Conservation (phyloP, 2,329 filamentous ascomycete genomes). For the Chrysoporthe puriensis region DNA sequence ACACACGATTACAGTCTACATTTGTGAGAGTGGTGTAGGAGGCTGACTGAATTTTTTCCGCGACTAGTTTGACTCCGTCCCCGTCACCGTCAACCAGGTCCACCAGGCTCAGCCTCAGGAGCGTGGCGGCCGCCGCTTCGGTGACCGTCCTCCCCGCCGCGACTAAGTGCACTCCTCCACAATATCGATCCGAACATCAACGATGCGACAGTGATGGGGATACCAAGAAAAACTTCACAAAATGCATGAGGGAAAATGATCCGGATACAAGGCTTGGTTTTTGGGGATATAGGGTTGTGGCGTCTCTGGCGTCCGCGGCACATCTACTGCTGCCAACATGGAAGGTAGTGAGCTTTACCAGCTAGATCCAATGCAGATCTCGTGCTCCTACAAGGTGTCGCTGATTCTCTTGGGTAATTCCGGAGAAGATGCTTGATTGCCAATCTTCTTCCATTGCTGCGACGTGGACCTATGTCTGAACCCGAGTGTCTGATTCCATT, state of each 20-base stretch:
- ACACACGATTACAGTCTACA: constrained; percentile 35
- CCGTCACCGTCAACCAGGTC: constrained; percentile 93
- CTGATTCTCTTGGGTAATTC: constrained; percentile 66
- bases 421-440: constrained; percentile 90
- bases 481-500: neutral
- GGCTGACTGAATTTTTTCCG: constrained; percentile 25
- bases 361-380: constrained; percentile 65
- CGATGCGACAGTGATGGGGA: constrained; percentile 23
- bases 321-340: constrained; percentile 42
- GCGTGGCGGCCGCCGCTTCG: constrained; percentile 60
- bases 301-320: constrained; percentile 49
- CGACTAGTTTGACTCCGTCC: constrained; percentile 88
- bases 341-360: constrained; percentile 58
- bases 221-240: constrained; percentile 31
- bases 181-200: constrained; percentile 5
- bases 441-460: constrained; percentile 52
- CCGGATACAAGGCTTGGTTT: constrained; percentile 36
- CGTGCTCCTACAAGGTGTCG: constrained; percentile 77
- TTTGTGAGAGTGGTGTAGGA: neutral
- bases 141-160: constrained; percentile 49
- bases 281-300: constrained; percentile 47
- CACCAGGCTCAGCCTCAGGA: constrained; percentile 85
- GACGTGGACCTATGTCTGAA: neutral
- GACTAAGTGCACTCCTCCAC: constrained; percentile 42
- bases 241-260: constrained; percentile 39